These are phyloP conservation scores for Penicillium paradoxum DNA, from an alignment of 495 filamentous ascomycete species.

Conservation along the genomic window DNA sequence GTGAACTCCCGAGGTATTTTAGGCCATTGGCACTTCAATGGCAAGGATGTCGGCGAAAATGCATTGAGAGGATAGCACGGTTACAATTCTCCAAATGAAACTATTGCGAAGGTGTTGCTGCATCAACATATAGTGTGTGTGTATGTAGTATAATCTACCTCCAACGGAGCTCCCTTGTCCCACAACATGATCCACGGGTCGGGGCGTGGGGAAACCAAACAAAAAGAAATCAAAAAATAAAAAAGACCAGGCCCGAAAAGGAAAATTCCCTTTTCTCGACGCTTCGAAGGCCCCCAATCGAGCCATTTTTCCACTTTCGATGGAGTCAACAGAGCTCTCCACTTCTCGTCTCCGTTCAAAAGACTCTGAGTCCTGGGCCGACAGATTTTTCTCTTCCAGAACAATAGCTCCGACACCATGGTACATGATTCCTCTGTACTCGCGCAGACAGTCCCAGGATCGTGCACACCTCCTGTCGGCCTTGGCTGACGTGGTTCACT, in stretches of 20 bases:
- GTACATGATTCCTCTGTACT: too few relatives aligned
- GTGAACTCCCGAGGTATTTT: background rate
- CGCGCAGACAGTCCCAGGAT: background rate
- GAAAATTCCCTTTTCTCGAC: constrained; percentile 7
- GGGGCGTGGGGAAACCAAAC: background rate
- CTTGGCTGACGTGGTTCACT: constrained; percentile 33
- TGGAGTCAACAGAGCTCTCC: constrained; percentile 7
- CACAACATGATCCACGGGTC: constrained; percentile 3
- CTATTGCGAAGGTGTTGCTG: too few relatives aligned
- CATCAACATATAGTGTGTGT: background rate
- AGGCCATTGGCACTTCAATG: background rate
- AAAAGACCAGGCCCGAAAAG: background rate
- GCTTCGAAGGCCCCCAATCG: constrained; percentile 11
- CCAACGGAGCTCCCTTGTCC: background rate
- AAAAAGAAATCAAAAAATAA: background rate
- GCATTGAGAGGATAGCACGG: background rate
- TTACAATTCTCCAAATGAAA: background rate
- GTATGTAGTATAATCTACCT: background rate
- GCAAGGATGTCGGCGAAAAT: background rate
- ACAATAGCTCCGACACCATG: background rate
- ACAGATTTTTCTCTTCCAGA: background rate
- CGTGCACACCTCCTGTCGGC: background rate
- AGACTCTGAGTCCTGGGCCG: background rate
- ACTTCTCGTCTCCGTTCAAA: constrained; percentile 4
- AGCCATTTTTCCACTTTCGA: constrained; percentile 9